Evolutionary conservation across 306 rosid species (phyloP), one percentile per base, ranked within the genome.

Genomic region (Glycine tomentella): DNA sequence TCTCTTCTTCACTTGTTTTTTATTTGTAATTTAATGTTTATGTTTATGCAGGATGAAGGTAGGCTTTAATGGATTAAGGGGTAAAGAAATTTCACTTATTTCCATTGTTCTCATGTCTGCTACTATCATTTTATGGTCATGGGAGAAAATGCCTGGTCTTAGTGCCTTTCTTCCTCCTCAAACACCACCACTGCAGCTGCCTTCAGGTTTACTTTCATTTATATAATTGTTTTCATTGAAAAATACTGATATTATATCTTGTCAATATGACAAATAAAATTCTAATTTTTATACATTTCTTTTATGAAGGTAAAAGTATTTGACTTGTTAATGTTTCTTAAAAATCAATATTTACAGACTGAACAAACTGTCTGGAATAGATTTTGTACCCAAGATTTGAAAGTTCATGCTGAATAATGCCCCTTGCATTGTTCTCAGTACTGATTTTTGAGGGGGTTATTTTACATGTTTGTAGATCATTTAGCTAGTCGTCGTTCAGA

Each of bases 121-220:
- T 69, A 78, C 95, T 16, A 87, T 95, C 84, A 69, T 93, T 74
- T 61, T 93, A 75, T 90, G 89, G 93, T 83, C 91, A 67, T 95
- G 99, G 98, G 84, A 88, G 88, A 91, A 85, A 89, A 91, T 95
- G 38, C 91, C 95, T 0, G 85, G 87, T 82, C 93, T 93, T 46
- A 75, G 84, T 34, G 46, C 88, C 83, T 62, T 89, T 68, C 75
- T 83, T 57, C 94, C 98, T 44, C 81, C 86, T 57, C 90, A 90
- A 72, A 57, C 90, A 63, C 87, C 90, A 59, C 86, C 20, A 48
- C 59, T 90, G 86, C 87, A 84, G 72, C 74, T 90, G 46, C 78
- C 87, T 85, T 73, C 88, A 87, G 98, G 99, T 95, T 82, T 17
- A 85, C 77, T 76, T 79, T 74, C 53, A 52, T 40, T 74, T 33